Percentiles rank a stretch among this genome's conserved stretches.
Evolutionary conservation across 2,329 filamentous ascomycete genomes (phyloP).

Genomic region (Ophiostoma quercus): DNA sequence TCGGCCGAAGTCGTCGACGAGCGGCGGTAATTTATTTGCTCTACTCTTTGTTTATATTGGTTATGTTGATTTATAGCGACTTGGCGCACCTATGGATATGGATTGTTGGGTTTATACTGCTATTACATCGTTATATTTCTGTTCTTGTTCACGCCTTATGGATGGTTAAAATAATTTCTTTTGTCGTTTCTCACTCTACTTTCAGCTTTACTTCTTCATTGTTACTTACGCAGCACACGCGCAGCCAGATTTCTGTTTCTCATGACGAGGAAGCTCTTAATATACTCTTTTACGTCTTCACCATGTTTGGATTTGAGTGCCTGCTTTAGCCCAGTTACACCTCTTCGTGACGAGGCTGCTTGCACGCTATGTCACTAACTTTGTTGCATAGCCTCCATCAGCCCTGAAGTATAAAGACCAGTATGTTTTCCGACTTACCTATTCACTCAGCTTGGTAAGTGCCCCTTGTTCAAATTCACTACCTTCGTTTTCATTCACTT

Average conservation of each 20-base stretch:
- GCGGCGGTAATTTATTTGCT: constrained; percentile 13
- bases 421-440: background rate
- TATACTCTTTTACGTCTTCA: background rate
- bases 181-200: background rate
- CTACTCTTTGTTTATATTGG: background rate
- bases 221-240: background rate
- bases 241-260: background rate
- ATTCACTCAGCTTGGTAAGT: background rate
- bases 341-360: background rate
- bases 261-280: background rate
- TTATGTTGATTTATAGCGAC: constrained; percentile 20
- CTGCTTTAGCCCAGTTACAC: background rate
- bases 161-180: background rate
- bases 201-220: background rate
- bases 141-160: background rate
- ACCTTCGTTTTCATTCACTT: background rate
- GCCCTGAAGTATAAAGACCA: too few species aligned
- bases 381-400: background rate
- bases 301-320: background rate
- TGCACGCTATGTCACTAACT: background rate
- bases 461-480: background rate
- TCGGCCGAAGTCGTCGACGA: constrained; percentile 52
- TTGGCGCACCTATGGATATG: constrained; percentile 18
- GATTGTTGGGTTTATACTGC: background rate
- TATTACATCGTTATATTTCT: background rate